phyloP scores from a whole-genome alignment of 78 protist genomes.

The Dictyostelium intermedium region DNA sequence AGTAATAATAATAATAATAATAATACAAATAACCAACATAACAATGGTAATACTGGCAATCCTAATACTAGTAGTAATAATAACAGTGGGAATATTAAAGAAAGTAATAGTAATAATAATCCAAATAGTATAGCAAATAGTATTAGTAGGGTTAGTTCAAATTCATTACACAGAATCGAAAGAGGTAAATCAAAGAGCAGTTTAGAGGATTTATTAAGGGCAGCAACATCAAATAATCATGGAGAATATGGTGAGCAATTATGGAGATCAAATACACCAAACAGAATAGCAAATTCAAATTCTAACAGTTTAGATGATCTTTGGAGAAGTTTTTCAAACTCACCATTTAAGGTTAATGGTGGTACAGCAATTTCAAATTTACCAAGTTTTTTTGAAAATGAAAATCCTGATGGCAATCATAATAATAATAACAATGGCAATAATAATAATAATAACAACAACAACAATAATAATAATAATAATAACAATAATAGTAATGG shows the following conservation, averaged over 20 bases:
- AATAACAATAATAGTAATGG: not conserved
- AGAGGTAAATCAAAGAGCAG: constrained; percentile 33
- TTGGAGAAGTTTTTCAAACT: constrained; percentile 55
- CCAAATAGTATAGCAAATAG: not conserved
- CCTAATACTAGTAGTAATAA: not conserved
- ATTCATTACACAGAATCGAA: constrained; percentile 46
- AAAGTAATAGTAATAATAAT: not conserved
- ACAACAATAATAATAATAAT: not conserved
- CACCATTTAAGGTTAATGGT: constrained; percentile 23
- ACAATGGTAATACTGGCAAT: no score
- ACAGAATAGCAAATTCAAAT: constrained; percentile 17
- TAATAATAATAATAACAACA: not conserved
- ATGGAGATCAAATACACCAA: constrained; percentile 46
- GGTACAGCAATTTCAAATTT: not conserved
- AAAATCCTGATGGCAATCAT: not conserved
- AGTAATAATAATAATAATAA: not conserved
- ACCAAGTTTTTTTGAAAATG: constrained; percentile 4
- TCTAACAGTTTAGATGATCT: constrained; percentile 52
- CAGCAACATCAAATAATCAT: not conserved
- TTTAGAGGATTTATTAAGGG: constrained; percentile 32
- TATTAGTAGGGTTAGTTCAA: not conserved
- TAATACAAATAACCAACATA: not conserved
- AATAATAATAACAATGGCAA: not conserved
- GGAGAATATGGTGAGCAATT: not conserved
- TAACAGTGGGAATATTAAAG: not conserved